phyloP scores from a whole-genome alignment of 108 stramenopile genomes.

The Cyclotella kingstonii region DNA sequence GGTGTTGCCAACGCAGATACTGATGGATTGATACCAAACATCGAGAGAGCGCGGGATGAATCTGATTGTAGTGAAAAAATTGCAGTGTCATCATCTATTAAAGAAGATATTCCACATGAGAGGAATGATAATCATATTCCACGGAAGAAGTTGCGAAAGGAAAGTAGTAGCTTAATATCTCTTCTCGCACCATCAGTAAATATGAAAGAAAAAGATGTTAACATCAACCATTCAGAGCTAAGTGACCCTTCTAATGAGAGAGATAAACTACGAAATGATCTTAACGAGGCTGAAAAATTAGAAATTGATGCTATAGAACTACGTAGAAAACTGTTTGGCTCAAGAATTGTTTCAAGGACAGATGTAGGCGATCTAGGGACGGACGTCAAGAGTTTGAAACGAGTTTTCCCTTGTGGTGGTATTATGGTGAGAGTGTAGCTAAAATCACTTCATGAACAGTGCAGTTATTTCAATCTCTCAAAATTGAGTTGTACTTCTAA shows the following conservation, averaged over 20 bases:
- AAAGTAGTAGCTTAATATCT: conserved; percentile 8
- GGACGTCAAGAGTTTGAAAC: conserved; percentile 80
- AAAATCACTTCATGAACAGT: not conserved
- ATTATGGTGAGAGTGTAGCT: conserved; percentile 48
- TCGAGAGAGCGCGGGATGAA: too few relatives aligned
- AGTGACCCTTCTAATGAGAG: conserved; percentile 45
- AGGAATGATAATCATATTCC: not conserved
- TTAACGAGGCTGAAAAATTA: conserved; percentile 56
- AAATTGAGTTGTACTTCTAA: too few relatives aligned
- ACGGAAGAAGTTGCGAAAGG: conserved; percentile 20
- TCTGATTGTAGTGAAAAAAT: too few relatives aligned
- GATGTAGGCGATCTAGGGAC: conserved; percentile 85
- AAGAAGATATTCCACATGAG: not conserved
- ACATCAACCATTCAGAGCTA: conserved; percentile 15
- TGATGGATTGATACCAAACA: too few relatives aligned
- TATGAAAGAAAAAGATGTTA: not conserved
- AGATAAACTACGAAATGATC: conserved; percentile 43
- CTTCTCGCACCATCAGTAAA: conserved; percentile 2
- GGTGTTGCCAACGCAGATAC: too few relatives aligned
- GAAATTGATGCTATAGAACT: conserved; percentile 61
- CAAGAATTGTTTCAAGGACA: conserved; percentile 80
- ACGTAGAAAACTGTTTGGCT: conserved; percentile 76
- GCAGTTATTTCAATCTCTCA: too few relatives aligned
- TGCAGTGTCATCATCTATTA: too few relatives aligned
- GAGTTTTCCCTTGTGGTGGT: conserved; percentile 85